phyloP scores from a whole-genome alignment of 2,329 filamentous ascomycete genomes.

The Scedosporium aurantiacum region DNA sequence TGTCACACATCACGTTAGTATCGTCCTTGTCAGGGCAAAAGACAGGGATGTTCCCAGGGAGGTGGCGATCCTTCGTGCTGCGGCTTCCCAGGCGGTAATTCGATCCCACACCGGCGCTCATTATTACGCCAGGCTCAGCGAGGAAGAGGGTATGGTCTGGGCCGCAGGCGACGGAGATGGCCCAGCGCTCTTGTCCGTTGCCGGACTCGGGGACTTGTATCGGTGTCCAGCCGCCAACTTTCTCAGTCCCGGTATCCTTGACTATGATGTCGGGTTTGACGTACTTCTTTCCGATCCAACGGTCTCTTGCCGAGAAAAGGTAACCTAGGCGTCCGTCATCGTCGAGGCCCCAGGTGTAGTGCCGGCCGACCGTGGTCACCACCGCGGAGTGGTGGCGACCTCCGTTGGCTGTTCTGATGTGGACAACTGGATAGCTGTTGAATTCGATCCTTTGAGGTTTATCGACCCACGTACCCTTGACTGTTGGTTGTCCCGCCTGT shows the following conservation, averaged over 20 bases:
- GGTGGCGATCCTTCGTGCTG: slow-evolving; percentile 19
- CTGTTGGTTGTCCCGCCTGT: slow-evolving; percentile 46
- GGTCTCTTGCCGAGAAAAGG: slow-evolving; percentile 21
- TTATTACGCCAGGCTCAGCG: slow-evolving; percentile 51
- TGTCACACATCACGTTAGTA: not conserved
- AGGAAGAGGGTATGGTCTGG: slow-evolving; percentile 59
- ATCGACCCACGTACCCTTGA: slow-evolving; percentile 29
- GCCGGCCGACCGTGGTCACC: slow-evolving; percentile 34
- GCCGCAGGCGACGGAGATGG: slow-evolving; percentile 40
- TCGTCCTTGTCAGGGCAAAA: not conserved
- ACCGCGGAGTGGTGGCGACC: slow-evolving; percentile 59
- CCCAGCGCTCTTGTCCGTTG: not conserved
- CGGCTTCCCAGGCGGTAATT: slow-evolving; percentile 29
- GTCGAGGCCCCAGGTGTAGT: slow-evolving; percentile 43
- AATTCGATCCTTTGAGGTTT: slow-evolving; percentile 56
- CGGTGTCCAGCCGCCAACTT: slow-evolving; percentile 21
- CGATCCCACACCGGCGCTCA: slow-evolving; percentile 53
- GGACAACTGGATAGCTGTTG: slow-evolving; percentile 43
- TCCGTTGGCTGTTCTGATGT: slow-evolving; percentile 53
- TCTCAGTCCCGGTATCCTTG: slow-evolving; percentile 9
- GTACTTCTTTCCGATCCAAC: no score
- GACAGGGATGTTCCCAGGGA: not conserved
- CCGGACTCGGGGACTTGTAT: slow-evolving; percentile 42
- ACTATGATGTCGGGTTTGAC: no score
- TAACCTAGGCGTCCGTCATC: slow-evolving; percentile 40